Evolutionary conservation across 345 rosid species (phyloP).

Genomic region (Clausena lansium): DNA sequence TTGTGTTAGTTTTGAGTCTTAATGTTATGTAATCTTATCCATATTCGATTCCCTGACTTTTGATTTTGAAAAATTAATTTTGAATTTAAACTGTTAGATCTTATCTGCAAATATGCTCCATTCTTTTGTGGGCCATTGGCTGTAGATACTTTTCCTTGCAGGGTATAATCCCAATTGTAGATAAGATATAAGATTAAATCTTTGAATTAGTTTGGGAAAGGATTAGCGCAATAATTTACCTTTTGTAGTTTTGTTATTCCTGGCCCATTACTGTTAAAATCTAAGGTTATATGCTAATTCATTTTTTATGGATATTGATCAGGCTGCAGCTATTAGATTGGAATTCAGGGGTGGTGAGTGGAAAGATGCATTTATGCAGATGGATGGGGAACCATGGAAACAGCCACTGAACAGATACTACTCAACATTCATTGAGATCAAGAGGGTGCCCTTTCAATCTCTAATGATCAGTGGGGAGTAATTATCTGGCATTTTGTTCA

Average conservation of each 20-base stretch:
- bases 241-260: neutral
- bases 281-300: neutral
- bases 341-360: constrained; percentile 92
- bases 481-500: neutral
- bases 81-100: neutral
- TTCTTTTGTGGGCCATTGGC: too few relatives aligned
- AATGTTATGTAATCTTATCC: neutral
- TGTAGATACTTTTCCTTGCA: neutral
- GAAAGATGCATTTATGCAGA: constrained; percentile 87
- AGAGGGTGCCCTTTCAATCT: constrained; percentile 73
- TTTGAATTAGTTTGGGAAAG: neutral
- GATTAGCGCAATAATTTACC: neutral
- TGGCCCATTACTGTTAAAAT: too few relatives aligned
- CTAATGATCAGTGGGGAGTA: constrained; percentile 64
- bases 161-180: neutral
- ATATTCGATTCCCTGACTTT: neutral
- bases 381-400: constrained; percentile 99
- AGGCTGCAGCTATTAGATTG: constrained; percentile 88
- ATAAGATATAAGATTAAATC: neutral
- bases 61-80: neutral
- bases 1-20: neutral
- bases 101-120: neutral
- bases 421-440: constrained; percentile 76
- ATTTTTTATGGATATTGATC: constrained; percentile 7
- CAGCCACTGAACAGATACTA: constrained; percentile 69